Conservation (phyloP, 495 filamentous ascomycete species). For the Aspergillus campestris region DNA sequence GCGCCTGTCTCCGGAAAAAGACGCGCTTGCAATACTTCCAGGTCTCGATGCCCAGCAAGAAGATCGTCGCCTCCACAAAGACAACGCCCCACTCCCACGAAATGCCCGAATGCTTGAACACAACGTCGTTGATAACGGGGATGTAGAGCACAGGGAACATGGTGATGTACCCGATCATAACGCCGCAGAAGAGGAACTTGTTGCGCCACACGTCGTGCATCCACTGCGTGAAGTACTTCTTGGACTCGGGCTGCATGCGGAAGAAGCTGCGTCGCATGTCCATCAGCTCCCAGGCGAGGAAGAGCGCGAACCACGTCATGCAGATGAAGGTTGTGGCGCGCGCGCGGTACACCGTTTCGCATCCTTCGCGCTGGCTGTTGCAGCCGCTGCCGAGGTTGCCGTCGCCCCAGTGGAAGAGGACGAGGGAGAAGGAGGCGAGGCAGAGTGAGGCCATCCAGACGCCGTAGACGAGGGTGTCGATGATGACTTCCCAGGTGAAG, state of each 20-base stretch:
- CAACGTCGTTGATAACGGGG: conserved; percentile 56
- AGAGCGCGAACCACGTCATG: conserved; percentile 67
- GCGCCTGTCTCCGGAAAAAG: conserved; percentile 33
- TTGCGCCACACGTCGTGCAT: conserved; percentile 60
- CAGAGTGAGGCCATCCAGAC: conserved; percentile 63
- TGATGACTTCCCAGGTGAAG: conserved; percentile 59
- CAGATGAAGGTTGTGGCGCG: conserved; percentile 64
- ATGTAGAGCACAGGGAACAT: conserved; percentile 67
- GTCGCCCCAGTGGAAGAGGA: conserved; percentile 58
- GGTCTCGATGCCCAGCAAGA: conserved; percentile 54
- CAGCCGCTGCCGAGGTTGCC: conserved; percentile 55
- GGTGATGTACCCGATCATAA: conserved; percentile 60
- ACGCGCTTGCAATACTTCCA: conserved; percentile 62
- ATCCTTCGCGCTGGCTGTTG: conserved; percentile 47
- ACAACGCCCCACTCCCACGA: conserved; percentile 66
- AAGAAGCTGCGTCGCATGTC: conserved; percentile 62
- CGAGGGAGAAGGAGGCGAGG: conserved; percentile 54
- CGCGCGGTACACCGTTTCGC: conserved; percentile 61
- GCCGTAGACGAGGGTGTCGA: conserved; percentile 64
- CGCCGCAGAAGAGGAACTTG: conserved; percentile 61
- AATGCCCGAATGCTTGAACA: conserved; percentile 66
- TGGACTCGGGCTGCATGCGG: conserved; percentile 51
- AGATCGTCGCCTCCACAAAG: conserved; percentile 49
- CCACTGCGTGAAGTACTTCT: conserved; percentile 46
- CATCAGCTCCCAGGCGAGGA: conserved; percentile 68